phyloP scores from a whole-genome alignment of 495 filamentous ascomycete genomes.

The Aspergillus bertholletiae region DNA sequence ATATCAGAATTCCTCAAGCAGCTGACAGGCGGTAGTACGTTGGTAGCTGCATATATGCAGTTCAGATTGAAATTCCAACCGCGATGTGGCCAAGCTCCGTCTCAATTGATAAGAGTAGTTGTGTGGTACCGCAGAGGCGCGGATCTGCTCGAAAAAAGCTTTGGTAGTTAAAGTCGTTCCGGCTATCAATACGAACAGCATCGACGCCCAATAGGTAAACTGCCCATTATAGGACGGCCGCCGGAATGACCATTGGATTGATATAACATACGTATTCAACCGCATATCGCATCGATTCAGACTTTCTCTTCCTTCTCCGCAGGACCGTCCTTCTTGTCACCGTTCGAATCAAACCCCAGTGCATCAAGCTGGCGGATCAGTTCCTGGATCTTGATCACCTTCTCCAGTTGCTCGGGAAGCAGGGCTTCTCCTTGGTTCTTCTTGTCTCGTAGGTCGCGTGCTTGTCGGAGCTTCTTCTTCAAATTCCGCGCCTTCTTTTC shows the following conservation, averaged over 20 bases:
- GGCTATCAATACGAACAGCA: not conserved
- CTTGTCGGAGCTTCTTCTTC: slow-evolving; percentile 95
- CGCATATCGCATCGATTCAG: not conserved
- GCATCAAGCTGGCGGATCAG: slow-evolving; percentile 83
- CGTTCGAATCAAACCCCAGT: slow-evolving; percentile 76
- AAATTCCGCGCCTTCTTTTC: slow-evolving; percentile 91
- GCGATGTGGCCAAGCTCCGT: not conserved
- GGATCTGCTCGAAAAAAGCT: not conserved
- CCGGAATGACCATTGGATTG: not conserved
- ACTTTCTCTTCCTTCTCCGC: slow-evolving; percentile 9
- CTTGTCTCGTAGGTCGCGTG: slow-evolving; percentile 84
- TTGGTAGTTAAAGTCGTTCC: not conserved
- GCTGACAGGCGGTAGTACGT: not conserved
- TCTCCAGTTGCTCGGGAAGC: slow-evolving; percentile 93
- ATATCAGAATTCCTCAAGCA: not conserved
- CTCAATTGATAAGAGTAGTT: not conserved
- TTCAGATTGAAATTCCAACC: not conserved
- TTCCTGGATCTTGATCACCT: slow-evolving; percentile 95
- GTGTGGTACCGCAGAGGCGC: not conserved
- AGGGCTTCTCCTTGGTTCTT: slow-evolving; percentile 80
- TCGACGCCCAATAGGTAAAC: not conserved
- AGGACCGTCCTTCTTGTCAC: slow-evolving; percentile 41
- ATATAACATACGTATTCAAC: not conserved
- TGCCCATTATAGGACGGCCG: not conserved
- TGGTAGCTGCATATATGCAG: not conserved